phyloP scores from a whole-genome alignment of 805 yeast species.

The Saturnispora kantuleensis region DNA sequence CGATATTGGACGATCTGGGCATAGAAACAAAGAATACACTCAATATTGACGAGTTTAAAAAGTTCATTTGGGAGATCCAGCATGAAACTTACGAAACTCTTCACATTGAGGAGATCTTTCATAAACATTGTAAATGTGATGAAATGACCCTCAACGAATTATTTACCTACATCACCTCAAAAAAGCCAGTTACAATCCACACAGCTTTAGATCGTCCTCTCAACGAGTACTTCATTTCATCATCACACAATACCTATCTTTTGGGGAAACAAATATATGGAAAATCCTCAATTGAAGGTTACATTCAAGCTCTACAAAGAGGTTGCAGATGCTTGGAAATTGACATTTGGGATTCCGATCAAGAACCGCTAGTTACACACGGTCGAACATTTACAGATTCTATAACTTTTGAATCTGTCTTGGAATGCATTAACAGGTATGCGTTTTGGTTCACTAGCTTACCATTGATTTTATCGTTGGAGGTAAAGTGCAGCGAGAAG shows the following conservation, averaged over 20 bases:
- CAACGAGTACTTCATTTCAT: slow-evolving; percentile 79
- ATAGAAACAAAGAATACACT: no score
- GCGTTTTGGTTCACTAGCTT: slow-evolving; percentile 82
- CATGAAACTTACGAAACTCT: neutral
- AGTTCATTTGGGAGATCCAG: neutral
- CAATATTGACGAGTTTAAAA: no score
- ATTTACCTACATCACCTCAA: slow-evolving; percentile 21
- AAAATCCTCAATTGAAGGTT: slow-evolving; percentile 81
- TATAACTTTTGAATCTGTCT: slow-evolving; percentile 57
- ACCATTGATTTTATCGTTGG: slow-evolving; percentile 81
- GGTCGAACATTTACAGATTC: slow-evolving; percentile 78
- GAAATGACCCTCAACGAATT: slow-evolving; percentile 3
- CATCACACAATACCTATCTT: slow-evolving; percentile 91
- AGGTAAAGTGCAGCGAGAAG: slow-evolving; percentile 61
- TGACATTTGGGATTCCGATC: slow-evolving; percentile 78
- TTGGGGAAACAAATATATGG: slow-evolving; percentile 84
- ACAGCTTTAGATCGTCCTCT: slow-evolving; percentile 51
- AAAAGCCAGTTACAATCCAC: slow-evolving; percentile 15
- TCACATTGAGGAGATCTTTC: slow-evolving; percentile 28
- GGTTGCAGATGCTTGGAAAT: slow-evolving; percentile 95
- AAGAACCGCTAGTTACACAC: slow-evolving; percentile 82
- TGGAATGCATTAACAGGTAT: slow-evolving; percentile 66
- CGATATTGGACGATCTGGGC: no score
- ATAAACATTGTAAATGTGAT: slow-evolving; percentile 25
- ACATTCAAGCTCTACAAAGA: slow-evolving; percentile 73